Percentiles rank a stretch among this genome's conserved stretches.
Conservation (phyloP, 345 rosid species). For the Hibiscus mutabilis region DNA sequence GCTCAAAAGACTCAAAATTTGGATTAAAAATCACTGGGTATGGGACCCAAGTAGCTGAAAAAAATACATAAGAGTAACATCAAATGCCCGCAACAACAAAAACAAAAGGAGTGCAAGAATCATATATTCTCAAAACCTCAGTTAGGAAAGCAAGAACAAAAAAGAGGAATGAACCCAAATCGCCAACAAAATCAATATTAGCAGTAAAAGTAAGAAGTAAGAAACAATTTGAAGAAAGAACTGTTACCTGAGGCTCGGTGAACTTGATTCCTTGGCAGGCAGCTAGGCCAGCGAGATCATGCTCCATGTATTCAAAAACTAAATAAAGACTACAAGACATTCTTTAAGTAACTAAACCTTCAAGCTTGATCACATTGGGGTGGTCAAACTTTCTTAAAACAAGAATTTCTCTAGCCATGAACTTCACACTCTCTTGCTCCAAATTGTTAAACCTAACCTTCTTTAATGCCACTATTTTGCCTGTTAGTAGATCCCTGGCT, state of each 20-base stretch:
- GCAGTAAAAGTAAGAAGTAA: background rate
- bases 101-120: too few relatives aligned
- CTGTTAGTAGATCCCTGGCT: conserved; percentile 69
- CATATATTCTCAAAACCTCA: too few relatives aligned
- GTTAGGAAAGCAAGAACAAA: conserved; percentile 21
- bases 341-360: conserved; percentile 84
- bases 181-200: background rate
- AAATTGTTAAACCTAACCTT: conserved; percentile 89
- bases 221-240: background rate
- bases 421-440: conserved; percentile 85
- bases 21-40: conserved; percentile 10
- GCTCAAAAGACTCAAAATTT: conserved; percentile 9
- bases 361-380: conserved; percentile 80
- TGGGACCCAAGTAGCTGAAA: conserved; percentile 30
- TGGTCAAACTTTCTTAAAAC: conserved; percentile 64
- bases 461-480: conserved; percentile 89
- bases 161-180: conserved; percentile 13
- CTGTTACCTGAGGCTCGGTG: conserved; percentile 73
- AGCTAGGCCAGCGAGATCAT: conserved; percentile 83
- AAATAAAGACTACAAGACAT: conserved; percentile 84
- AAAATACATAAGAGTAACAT: conserved; percentile 15
- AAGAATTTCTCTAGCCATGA: conserved; percentile 96
- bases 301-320: conserved; percentile 91
- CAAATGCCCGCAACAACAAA: conserved; percentile 18
- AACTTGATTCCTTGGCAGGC: conserved; percentile 68